A percentile compares a stretch with the other conserved stretches of the same genome.
Conservation (phyloP, 83 land plant genomes). For the Larix sibirica region DNA sequence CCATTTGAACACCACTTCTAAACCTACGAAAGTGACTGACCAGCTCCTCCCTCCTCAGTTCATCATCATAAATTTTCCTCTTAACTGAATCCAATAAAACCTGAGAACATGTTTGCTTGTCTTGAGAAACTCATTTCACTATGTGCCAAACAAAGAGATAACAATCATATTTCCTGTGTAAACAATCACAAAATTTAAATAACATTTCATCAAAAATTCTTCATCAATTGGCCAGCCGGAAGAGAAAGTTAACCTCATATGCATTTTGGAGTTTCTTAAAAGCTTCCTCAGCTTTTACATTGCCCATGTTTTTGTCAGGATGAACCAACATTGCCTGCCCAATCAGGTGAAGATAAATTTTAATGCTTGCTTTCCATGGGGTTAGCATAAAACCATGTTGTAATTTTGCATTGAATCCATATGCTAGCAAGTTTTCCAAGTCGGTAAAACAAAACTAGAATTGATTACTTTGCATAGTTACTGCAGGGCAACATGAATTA, state of each 20-base stretch:
- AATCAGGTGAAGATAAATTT: not conserved
- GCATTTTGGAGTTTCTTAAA: slow-evolving; percentile 98
- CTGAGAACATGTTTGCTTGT: slow-evolving; percentile 29
- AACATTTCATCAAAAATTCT: not conserved
- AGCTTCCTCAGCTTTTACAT: slow-evolving; percentile 95
- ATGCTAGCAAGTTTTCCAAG: not conserved
- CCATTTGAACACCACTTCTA: slow-evolving; percentile 59
- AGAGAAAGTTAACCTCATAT: slow-evolving; percentile 75
- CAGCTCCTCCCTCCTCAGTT: slow-evolving; percentile 83
- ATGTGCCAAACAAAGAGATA: not conserved
- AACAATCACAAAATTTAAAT: not conserved
- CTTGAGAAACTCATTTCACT: no score
- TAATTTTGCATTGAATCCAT: not conserved
- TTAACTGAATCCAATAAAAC: slow-evolving; percentile 82
- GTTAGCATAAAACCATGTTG: not conserved
- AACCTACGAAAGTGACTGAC: slow-evolving; percentile 68
- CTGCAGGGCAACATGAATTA: slow-evolving; percentile 3
- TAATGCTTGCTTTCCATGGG: not conserved
- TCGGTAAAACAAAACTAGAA: not conserved
- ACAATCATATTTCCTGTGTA: not conserved
- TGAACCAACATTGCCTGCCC: slow-evolving; percentile 93
- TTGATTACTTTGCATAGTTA: not conserved
- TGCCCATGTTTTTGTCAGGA: slow-evolving; percentile 98
- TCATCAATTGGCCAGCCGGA: not conserved
- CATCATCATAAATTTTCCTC: slow-evolving; percentile 89